Evolutionary conservation across 2,329 filamentous ascomycete species (phyloP).

Genomic region (Fusarium sp.): DNA sequence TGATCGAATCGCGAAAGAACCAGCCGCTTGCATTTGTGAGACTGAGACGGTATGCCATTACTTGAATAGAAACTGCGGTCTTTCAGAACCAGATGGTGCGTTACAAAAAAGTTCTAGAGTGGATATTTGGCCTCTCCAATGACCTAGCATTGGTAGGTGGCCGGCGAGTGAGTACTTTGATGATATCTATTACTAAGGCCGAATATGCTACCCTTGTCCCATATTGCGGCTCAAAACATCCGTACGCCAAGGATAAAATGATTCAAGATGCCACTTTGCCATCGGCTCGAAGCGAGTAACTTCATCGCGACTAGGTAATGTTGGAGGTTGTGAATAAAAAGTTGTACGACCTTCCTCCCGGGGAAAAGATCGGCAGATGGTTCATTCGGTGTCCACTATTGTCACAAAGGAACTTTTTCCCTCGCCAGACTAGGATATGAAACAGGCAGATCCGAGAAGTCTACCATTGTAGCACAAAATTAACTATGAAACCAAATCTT

Average conservation of each 20-base stretch:
- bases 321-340: not conserved
- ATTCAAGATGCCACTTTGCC: not conserved
- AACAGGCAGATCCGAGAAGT: too few relatives aligned
- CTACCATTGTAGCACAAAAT: not conserved
- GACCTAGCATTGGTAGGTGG: too few relatives aligned
- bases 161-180: too few relatives aligned
- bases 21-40: too few relatives aligned
- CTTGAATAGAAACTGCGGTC: too few relatives aligned
- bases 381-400: not conserved
- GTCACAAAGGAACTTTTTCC: not conserved
- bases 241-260: not conserved
- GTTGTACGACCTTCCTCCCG: not conserved
- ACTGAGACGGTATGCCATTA: too few relatives aligned
- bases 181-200: too few relatives aligned
- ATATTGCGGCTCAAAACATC: not conserved
- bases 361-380: not conserved
- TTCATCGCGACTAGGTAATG: not conserved
- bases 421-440: not conserved
- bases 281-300: not conserved
- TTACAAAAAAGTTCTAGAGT: too few relatives aligned
- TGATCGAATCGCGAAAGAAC: too few relatives aligned
- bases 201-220: not conserved
- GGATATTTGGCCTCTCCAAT: not conserved
- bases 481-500: not conserved
- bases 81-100: too few relatives aligned